Percentiles rank a stretch among this genome's conserved stretches.
Evolutionary conservation across 805 yeast species (phyloP).

Genomic region (Lachancea cidri): DNA sequence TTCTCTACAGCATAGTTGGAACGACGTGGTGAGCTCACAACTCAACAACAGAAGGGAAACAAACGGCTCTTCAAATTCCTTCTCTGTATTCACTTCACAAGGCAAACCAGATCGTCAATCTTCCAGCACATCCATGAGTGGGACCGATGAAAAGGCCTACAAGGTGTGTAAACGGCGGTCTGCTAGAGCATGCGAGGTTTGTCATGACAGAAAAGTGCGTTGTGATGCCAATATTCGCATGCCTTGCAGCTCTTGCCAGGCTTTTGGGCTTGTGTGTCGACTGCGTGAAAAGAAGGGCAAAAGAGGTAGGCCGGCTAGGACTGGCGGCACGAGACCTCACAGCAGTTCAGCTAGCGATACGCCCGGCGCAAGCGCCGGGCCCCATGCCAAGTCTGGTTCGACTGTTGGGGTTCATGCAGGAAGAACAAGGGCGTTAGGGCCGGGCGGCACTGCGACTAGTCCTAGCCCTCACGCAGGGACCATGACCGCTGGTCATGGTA

Average conservation of each 20-base stretch:
- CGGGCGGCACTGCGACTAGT: background rate
- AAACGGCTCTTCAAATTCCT: background rate
- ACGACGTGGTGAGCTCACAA: background rate
- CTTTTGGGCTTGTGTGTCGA: constrained; percentile 8
- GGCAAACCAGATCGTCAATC: background rate
- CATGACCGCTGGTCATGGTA: background rate
- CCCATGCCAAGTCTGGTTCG: too few species aligned
- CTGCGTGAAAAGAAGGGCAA: constrained; percentile 6
- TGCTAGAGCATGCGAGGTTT: constrained; percentile 7
- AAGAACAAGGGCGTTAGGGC: constrained; percentile 1
- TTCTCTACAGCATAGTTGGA: background rate
- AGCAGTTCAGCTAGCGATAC: too few species aligned
- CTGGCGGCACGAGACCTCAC: constrained; percentile 1
- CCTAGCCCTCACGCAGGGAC: background rate
- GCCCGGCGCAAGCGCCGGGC: too few species aligned
- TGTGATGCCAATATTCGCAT: constrained; percentile 6
- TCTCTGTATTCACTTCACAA: background rate
- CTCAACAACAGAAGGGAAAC: background rate
- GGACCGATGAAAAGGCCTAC: background rate
- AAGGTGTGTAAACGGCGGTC: constrained; percentile 6
- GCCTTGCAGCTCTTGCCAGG: constrained; percentile 10
- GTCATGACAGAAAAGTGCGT: constrained; percentile 8
- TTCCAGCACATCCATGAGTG: background rate
- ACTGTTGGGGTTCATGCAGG: too few species aligned
- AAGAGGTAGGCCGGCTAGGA: background rate